Evolutionary conservation across 73 alveolate species (phyloP), one percentile per base, ranked within the genome.

Genomic region (Symbiodinium natans): DNA sequence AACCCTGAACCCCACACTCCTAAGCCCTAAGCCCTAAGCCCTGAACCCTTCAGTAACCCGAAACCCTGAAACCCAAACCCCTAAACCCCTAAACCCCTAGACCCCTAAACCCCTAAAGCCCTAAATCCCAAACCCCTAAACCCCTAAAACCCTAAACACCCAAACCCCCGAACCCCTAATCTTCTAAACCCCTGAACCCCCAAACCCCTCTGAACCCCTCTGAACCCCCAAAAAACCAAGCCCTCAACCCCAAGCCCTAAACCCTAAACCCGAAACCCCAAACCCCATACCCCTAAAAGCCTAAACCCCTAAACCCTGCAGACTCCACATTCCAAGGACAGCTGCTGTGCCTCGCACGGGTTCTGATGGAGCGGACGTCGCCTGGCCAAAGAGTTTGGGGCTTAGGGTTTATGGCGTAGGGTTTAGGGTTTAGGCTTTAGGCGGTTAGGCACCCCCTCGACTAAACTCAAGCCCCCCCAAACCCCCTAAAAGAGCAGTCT

Each of bases 311-410:
- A 52, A 11, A 21, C 17, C 17, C 25, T 46, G 59, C 5, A 13
- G 0, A 13, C 59, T 46, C 59, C 59, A 13, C 0, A 17, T 29
- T 11, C 80, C 36, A 1, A 63, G 80, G 96, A 31, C 96, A 90
- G 52, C 96, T 90, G 39, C 87, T 90, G 23, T 90, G 96, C 82
- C 48, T 90, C 41, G 96, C 96, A 13, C 86, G 96, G 19, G 96
- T 90, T 1, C 77, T 90, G 88, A 84, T 90, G 87, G 87, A 63
- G 39, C 88, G 75, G 80, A 31, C 80, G 0, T 2, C 1, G 77
- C 34, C 36, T 63, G 77, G 7, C 31, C 77, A 8, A 15, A 19
- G 74, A 56, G 74, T 56, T 11, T 56, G 74, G 74, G 74, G 74
- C 15, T 56, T 56, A 56, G 74, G 25, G 74, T 56, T 56, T 56